Evolutionary conservation across 345 rosid species (phyloP), one percentile per base, ranked within the genome.

Genomic region (Eutrema yunnanense): DNA sequence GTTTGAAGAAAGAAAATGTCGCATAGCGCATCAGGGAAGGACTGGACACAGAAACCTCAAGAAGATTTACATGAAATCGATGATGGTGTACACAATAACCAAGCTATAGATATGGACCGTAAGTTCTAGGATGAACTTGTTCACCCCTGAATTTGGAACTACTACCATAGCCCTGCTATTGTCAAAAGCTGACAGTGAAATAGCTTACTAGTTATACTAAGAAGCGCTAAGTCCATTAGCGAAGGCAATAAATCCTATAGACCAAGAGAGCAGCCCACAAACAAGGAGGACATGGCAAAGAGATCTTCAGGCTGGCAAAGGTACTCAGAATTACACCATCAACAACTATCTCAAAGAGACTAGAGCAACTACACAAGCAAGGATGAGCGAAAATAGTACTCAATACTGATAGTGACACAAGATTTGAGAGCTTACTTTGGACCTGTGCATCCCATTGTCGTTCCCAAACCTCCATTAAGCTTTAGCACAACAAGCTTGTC

Each of bases 391-490:
- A 71, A 60, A 10, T 1, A 0, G 32, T 29, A 12, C 10, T 42
- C 19, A 41, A 40, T 9, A 72, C 22, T 7, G 62, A 41, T 29
- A 54, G 54, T 49, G 61, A 61, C 55, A 64, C 37, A 13, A 53
- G 36, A 72, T 9, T 36, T 70, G 69, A 55, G 22, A 0, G 48
- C 86, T 75, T 86, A 93, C 98, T 90, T 90, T 26, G 98, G 98
- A 75, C 98, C 98, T 26, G 98, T 93, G 73, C 98, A 93, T 42
- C 97, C 98, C 98, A 93, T 90, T 8, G 97, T 93, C n/a, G 97
- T 93, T 33, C 98, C 98, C 30, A 93, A 32, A 49, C 97, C 98
- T 80, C 97, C 98, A 72, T 93, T 90, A 74, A 93, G 98, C 89
- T 90, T 93, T 75, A 93, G 71, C 72, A 93, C 98, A 26, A 85